Evolutionary conservation across 192 early-diverging fungal genomes (phyloP).

Genomic region (Podila verticillata): DNA sequence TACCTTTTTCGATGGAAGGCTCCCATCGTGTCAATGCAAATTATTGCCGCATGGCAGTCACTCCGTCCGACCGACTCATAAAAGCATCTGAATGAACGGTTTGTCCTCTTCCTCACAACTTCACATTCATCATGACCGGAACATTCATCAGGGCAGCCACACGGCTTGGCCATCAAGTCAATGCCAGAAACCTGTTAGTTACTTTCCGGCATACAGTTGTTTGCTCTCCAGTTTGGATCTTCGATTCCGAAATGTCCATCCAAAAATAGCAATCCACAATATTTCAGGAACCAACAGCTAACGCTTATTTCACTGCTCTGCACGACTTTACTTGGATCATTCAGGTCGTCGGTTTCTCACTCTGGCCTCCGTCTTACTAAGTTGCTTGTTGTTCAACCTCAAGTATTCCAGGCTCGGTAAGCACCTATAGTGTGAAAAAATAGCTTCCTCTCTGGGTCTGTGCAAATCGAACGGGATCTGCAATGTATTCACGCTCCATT

Average conservation of each 20-base stretch:
- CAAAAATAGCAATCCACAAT: neutral
- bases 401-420: constrained; percentile 22
- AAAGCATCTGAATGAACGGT: too few species aligned
- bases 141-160: constrained; percentile 18
- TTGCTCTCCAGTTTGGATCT: too few species aligned
- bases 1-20: too few species aligned
- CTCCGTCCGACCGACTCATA: too few species aligned
- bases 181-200: constrained; percentile 18
- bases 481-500: too few species aligned
- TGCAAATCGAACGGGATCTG: too few species aligned
- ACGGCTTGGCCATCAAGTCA: constrained; percentile 13
- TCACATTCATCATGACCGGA: constrained; percentile 15
- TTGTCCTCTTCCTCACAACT: too few species aligned
- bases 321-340: neutral
- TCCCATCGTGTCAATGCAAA: too few species aligned
- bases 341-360: constrained; percentile 13
- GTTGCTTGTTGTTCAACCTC: constrained; percentile 11
- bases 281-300: neutral
- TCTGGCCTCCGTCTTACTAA: constrained; percentile 17
- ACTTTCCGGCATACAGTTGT: neutral
- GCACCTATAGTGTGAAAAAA: neutral
- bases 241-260: neutral
- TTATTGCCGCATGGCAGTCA: too few species aligned
- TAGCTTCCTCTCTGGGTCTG: neutral
- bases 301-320: neutral